Base-by-base conservation (phyloP, 2,329 filamentous ascomycete species). In the Alternaria postmessia region DNA sequence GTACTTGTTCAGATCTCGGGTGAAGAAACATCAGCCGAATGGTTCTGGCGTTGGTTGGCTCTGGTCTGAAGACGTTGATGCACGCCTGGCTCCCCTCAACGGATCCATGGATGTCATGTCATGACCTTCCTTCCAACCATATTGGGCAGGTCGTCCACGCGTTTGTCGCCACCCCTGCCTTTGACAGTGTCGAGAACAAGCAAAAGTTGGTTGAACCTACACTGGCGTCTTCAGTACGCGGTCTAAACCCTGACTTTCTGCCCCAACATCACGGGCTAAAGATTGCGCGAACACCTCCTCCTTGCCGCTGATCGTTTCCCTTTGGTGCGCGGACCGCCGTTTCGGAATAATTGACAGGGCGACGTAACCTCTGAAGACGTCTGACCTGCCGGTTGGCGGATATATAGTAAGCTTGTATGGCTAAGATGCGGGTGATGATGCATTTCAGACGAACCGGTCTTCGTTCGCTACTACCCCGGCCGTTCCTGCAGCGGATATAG, bases 281-380 rank as follows among this genome's bases (percentile, higher is more conserved):
- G 42, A 61, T 61, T 54, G 63, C 53, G 63, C 61, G 59, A 66
- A 64, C 57, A 60, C 67, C 53, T 72, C 63, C 67, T 74, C 70
- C 73, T 73, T 75, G 66, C 72, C 61, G 71, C 61, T 49, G 68
- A 73, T 75, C 71, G 57, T 68, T 67, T 54, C 67, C 65, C 52
- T 67, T 65, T 63, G 59, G 63, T 61, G 62, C 53, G 63, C 63
- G 53, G 49, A 63, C 68, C 62, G 54, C 55, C 57, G 64, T 68
- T 71, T 73, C 66, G 67, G 67, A 71, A 66, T 63, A 57, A 70
- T 66, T 54, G 62, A 59, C 59, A 54, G 53, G 55, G 42, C 52
- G 54, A 42, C 34, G 30, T 58, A 52, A 48, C 43, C 51, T 42
- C 42, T 42, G 18, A 36, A 30, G 55, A 18, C 49, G 20, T 38